Conservation (phyloP, 441 rosid genomes). For the Jatropha multifida region DNA sequence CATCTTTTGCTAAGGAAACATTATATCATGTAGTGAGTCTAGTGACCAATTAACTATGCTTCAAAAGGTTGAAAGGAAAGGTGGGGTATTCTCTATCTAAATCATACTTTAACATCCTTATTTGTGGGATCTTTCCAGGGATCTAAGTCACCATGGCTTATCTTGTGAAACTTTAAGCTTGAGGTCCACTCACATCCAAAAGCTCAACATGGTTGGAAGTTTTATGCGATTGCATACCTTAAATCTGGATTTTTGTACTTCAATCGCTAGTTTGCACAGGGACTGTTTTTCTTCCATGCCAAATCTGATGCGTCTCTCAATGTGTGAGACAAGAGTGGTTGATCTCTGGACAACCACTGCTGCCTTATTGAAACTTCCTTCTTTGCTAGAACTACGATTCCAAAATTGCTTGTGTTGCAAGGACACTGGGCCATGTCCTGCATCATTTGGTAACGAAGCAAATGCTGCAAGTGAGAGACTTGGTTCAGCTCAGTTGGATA, state of each 20-base stretch:
- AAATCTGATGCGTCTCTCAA: slow-evolving; percentile 45
- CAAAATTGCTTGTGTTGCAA: slow-evolving; percentile 52
- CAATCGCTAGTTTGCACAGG: slow-evolving; percentile 45
- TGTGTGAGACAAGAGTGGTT: slow-evolving; percentile 57
- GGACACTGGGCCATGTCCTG: slow-evolving; percentile 45
- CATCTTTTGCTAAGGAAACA: neutral
- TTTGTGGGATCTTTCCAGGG: slow-evolving; percentile 31
- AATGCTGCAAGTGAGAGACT: slow-evolving; percentile 14
- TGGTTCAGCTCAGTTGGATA: slow-evolving; percentile 20
- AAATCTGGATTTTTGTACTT: slow-evolving; percentile 50
- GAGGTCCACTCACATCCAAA: slow-evolving; percentile 34
- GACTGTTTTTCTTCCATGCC: slow-evolving; percentile 64
- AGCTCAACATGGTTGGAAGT: slow-evolving; percentile 47
- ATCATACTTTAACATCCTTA: slow-evolving; percentile 11
- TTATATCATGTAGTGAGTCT: neutral
- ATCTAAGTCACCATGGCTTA: slow-evolving; percentile 39
- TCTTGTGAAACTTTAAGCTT: slow-evolving; percentile 39
- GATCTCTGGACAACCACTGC: slow-evolving; percentile 57
- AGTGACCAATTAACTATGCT: slow-evolving; percentile 9
- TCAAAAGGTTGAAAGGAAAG: neutral
- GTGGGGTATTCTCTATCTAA: slow-evolving; percentile 5
- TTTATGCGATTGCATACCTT: slow-evolving; percentile 44
- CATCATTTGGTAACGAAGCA: slow-evolving; percentile 27
- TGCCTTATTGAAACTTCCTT: slow-evolving; percentile 49
- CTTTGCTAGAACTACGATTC: slow-evolving; percentile 52